Base-by-base conservation (phyloP, 306 rosid genomes). In the apple (Malus domestica) region DNA sequence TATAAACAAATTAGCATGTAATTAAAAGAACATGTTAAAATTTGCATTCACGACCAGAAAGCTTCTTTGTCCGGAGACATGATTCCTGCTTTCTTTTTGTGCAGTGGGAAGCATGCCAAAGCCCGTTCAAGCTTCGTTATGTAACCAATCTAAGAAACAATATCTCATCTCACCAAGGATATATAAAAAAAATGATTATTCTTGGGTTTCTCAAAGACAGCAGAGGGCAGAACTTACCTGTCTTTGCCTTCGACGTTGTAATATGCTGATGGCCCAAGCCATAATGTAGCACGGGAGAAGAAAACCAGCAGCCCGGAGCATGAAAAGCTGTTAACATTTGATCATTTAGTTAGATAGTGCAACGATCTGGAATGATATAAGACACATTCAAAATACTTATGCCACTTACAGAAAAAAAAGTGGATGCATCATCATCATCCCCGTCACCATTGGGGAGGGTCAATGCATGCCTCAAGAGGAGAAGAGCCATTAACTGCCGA, bases 231-330 rank as follows among this genome's bases (percentile, higher is more conserved):
- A 68, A 82, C 81, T 73, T 55, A 88, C 95, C 88, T 86, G 92
- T 81, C 88, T 86, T 81, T 83, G 92, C 76, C 95, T 81, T 30
- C 82, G 85, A 72, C 82, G 87, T 74, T 82, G 95, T 78, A 87
- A 73, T 73, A 88, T 84, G 51, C 86, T 81, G 76, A 90, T 81
- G 61, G 91, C 87, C 91, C 90, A 76, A 20, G 87, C 92, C 85
- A 85, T 68, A 35, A 90, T 83, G 84, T 80, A 88, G 83, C 85
- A 86, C 9, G 92, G 88, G 67, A 90, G 81, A 32, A 85, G 83
- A 68, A 90, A 85, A 52, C 90, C 90, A 85, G 85, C 92, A 68
- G 89, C 87, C 12, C 90, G 84, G 46, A 88, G 86, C 80, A 88
- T 76, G 82, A 86, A 81, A 71, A 90, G 76, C 92, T 90, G 89